These are phyloP conservation scores for Penicillium lividum DNA, from an alignment of 495 filamentous ascomycete genomes.

Conservation along the genomic window DNA sequence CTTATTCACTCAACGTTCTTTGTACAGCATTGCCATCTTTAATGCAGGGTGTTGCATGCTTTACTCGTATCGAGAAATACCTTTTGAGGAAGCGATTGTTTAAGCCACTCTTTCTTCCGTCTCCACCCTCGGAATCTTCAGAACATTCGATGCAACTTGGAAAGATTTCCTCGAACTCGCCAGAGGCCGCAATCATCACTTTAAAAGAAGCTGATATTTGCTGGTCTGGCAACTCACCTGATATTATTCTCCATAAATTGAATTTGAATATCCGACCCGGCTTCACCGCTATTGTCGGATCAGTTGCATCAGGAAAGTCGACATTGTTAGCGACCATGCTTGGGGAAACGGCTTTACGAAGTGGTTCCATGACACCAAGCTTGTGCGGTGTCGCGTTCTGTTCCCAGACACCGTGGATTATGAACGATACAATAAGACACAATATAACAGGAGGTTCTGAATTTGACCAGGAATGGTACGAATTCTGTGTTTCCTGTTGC, in stretches of 20 bases:
- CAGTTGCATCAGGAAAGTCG: conserved; percentile 4
- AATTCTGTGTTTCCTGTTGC: not conserved
- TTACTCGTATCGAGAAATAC: not conserved
- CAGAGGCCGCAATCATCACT: not conserved
- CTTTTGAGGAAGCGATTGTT: too few relatives aligned
- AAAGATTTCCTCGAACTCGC: too few relatives aligned
- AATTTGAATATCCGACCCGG: not conserved
- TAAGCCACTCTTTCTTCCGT: not conserved
- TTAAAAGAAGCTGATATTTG: not conserved
- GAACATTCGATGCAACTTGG: too few relatives aligned
- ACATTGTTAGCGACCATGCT: conserved; percentile 1
- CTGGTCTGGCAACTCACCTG: not conserved
- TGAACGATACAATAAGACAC: not conserved
- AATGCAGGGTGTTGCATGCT: not conserved
- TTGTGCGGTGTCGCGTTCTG: not conserved
- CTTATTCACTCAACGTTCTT: conserved; percentile 13
- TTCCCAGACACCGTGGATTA: not conserved
- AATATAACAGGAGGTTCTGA: conserved; percentile 2
- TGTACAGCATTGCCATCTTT: not conserved
- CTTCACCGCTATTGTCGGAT: not conserved
- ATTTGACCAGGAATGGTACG: conserved; percentile 1
- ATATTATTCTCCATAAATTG: not conserved
- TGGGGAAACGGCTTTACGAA: not conserved
- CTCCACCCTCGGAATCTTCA: too few relatives aligned
- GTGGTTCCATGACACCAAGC: not conserved